Evolutionary conservation across 345 rosid species (phyloP), one percentile per base, ranked within the genome.

Genomic region (Limnanthes douglasii): DNA sequence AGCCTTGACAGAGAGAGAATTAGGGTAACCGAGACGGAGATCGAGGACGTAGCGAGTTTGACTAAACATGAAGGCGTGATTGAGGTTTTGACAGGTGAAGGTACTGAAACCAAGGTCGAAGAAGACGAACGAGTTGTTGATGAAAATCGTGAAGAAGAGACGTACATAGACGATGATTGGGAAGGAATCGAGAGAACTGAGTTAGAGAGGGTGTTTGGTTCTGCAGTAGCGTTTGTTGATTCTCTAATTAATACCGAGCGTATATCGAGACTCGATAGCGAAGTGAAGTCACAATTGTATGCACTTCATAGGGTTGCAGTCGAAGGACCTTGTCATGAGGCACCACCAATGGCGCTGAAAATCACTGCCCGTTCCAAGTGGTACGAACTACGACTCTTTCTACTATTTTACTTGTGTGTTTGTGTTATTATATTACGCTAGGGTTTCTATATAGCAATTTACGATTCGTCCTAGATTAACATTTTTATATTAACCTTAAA

Each of bases 221-320:
- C 41, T 8, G 81, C 70, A 1, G 60, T 60, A 22, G 37, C 40
- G 0, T 65, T 42, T 57, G 43, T 63, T 21, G 65, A 49, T n/a
- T 49, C 57, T 8, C 34, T 5, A 32, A 24, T 28, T 33, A 59
- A 47, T 51, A 66, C 48, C 14, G 49, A 18, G 41, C 30, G 15
- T 24, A 45, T 23, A 20, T 35, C 46, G 2, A 43, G 37, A 4
- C 46, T 65, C 39, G 34, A 34, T 18, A 26, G 29, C 15, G 46
- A 53, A 52, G 26, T 53, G 41, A 47, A 41, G 54, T 10, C 45
- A 54, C 43, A 53, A 49, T 29, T 74, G 17, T 56, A 61, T 38
- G 83, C 68, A 15, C 74, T 74, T 38, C 65, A 74, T 34, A 61
- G 61, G 65, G 26, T 70, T 50, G 83, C 67, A 11, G 62, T 57